Base-by-base conservation (phyloP, 371 early-diverging fungal genomes). In the Mortierella sp. region DNA sequence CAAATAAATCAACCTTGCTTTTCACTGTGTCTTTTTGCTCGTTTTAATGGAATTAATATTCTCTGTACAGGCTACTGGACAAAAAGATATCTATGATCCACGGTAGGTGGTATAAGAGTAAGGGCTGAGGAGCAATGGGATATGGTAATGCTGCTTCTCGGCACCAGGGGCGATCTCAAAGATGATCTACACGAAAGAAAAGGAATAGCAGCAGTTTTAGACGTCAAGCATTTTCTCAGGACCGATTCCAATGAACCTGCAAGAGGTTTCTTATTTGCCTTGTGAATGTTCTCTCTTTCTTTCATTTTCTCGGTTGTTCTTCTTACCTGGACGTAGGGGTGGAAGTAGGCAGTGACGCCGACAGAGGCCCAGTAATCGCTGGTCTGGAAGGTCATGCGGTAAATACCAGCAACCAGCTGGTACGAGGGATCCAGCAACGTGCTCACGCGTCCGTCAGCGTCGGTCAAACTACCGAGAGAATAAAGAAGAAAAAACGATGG, bases 51-150 rank as follows among this genome's bases (percentile, higher is more conserved):
- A 6, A 6, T 2, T 31, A 34, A 6, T 52, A 26, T 37, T 68
- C 8, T 69, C 29, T 14, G 34, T 52, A 34, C 2, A 16, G 8
- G 43, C 50, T 9, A 70, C 61, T 43, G 24, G 13, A 8, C 14
- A 7, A 26, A 13, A 22, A 24, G 13, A 34, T 11, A 29, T 71
- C 67, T 76, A 76, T 34, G 77, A 76, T 64, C 96, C 96, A 43
- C 97, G 90, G 87, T 95, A 96, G 53, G 96, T 95, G 68, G 95
- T 94, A 88, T 96, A 95, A 55, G 94, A 93, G 79, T 89, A 96
- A 66, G 94, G 94, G 52, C 93, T 94, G 66, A 96, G 87, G 41
- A 96, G 88, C 65, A 96, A 86, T 7, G 96, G 96, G 63, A 96
- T 92, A 83, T 96, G 96, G 83, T 92, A 94, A 85, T 94, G 93